Conservation (phyloP, 176 grass and related monocot genomes). For the Echinochloa phyllopogon region DNA sequence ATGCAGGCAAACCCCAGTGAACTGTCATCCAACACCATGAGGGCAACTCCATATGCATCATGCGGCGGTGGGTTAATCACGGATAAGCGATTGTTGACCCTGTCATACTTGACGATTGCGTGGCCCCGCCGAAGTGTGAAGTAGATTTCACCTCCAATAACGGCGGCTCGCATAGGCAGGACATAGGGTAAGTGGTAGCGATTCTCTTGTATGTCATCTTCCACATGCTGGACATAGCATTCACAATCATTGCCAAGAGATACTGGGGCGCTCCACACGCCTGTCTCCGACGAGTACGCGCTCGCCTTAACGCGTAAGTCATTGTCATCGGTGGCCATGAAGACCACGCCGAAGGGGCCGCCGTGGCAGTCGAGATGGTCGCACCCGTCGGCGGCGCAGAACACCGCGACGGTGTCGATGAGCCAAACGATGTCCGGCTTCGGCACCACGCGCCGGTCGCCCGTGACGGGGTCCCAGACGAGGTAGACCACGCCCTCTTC, state of each 20-base stretch:
- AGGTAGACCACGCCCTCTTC: neutral
- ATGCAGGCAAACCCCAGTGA: neutral
- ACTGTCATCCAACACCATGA: neutral
- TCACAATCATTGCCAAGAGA: neutral
- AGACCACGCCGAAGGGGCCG: neutral
- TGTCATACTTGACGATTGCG: neutral
- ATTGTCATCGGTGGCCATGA: neutral
- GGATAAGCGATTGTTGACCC: neutral
- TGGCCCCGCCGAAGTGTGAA: neutral
- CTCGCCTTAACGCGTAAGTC: neutral
- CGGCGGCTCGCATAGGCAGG: neutral
- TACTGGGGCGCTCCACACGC: neutral
- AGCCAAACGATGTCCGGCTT: neutral
- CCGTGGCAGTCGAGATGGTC: neutral
- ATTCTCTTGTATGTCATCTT: too few relatives aligned
- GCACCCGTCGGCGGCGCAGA: neutral
- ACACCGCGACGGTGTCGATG: neutral
- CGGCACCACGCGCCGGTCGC: neutral
- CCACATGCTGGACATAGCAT: neutral
- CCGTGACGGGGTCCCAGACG: conserved; percentile 17
- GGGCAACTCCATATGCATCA: neutral
- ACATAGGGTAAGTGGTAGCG: too few relatives aligned
- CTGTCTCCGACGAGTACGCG: neutral
- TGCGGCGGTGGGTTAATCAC: neutral
- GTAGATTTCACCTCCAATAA: neutral